Evolutionary conservation across 2,329 filamentous ascomycete genomes (phyloP).

Genomic region (Colletotrichum cuscutae): DNA sequence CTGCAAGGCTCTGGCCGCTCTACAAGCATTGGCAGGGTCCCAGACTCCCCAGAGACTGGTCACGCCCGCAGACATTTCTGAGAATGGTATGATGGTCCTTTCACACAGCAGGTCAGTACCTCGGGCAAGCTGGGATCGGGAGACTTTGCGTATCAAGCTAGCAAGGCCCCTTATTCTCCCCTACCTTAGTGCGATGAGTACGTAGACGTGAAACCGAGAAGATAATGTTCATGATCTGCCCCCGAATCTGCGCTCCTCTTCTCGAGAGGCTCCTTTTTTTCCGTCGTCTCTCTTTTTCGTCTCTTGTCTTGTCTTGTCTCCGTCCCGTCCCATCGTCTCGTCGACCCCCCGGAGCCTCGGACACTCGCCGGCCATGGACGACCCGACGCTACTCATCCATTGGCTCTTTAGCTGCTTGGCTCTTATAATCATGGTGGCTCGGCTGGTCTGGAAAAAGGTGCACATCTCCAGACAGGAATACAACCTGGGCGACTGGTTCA

Average conservation of each 20-base stretch:
- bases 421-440: conserved; percentile 37
- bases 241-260: background rate
- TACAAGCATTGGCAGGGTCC: background rate
- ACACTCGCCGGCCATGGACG: conserved; percentile 32
- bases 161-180: conserved; percentile 4
- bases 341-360: conserved; percentile 1
- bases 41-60: background rate
- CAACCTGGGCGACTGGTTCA: conserved; percentile 39
- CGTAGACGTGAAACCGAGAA: background rate
- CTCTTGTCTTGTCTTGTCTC: background rate
- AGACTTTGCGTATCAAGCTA: conserved; percentile 10
- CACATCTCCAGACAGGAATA: conserved; percentile 34
- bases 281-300: conserved; percentile 7
- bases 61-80: background rate
- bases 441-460: conserved; percentile 37
- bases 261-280: conserved; percentile 13
- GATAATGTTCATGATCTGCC: conserved; percentile 32
- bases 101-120: background rate
- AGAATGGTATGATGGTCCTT: conserved; percentile 7
- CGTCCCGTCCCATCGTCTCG: background rate
- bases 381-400: conserved; percentile 38
- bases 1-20: background rate
- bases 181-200: background rate
- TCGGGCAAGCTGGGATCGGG: conserved; percentile 15
- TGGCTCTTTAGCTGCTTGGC: conserved; percentile 40